Percentiles rank a stretch among this genome's conserved stretches.
These are phyloP conservation scores for Trichoderma sp. DNA, from an alignment of 2,329 filamentous ascomycete genomes.

Conservation along the genomic window DNA sequence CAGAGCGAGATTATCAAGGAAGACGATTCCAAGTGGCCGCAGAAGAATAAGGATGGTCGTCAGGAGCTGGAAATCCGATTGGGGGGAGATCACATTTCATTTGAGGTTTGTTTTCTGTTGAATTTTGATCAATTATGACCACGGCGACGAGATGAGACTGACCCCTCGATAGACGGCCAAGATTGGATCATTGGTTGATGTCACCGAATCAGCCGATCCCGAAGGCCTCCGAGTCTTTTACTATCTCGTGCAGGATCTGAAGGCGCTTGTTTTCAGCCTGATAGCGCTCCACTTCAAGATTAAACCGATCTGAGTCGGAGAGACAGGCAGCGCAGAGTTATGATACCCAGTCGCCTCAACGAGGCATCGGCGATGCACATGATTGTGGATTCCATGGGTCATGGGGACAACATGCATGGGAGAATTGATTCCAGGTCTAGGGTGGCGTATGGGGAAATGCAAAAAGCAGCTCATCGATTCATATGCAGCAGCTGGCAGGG, in stretches of 20 bases:
- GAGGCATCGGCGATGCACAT: neutral
- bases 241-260: constrained; percentile 95
- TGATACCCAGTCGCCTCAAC: constrained; percentile 15
- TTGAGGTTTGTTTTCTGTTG: constrained; percentile 64
- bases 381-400: neutral
- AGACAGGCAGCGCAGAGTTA: constrained; percentile 6
- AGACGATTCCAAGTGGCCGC: constrained; percentile 97
- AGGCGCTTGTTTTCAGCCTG: constrained; percentile 92
- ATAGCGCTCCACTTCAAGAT: constrained; percentile 98
- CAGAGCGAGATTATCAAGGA: constrained; percentile 96
- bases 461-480: neutral
- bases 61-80: constrained; percentile 94
- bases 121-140: too few relatives aligned
- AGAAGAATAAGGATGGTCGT: constrained; percentile 98
- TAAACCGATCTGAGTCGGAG: constrained; percentile 61
- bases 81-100: constrained; percentile 94
- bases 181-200: constrained; percentile 94
- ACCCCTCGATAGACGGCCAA: constrained; percentile 75
- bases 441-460: constrained; percentile 2
- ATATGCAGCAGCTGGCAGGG: neutral
- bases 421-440: neutral
- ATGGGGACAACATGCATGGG: neutral
- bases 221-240: constrained; percentile 97
- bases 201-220: constrained; percentile 92
- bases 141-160: neutral